Conservation (phyloP, 2,329 filamentous ascomycete species). For the Penicillium sp. region DNA sequence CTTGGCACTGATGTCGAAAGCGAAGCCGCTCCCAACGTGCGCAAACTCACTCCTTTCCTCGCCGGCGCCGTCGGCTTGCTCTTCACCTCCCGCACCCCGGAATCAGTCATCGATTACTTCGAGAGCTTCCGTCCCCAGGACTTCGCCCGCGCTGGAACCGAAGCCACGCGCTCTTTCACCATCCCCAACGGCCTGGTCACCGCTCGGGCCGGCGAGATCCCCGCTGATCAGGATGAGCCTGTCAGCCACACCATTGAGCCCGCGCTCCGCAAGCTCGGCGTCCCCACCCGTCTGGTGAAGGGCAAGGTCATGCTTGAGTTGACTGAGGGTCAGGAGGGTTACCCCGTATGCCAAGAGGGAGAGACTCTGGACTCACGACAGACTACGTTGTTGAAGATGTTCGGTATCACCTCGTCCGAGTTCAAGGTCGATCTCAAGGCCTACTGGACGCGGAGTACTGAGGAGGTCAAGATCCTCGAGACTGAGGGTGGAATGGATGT, state of each 20-base stretch:
- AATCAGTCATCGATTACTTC: conserved; percentile 71
- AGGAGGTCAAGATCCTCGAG: conserved; percentile 43
- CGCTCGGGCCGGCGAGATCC: conserved; percentile 73
- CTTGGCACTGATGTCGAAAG: conserved; percentile 76
- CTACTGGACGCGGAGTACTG: conserved; percentile 49
- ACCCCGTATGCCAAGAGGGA: conserved; percentile 80
- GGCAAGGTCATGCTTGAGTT: conserved; percentile 77
- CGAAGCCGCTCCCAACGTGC: conserved; percentile 76
- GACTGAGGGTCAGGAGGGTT: conserved; percentile 52
- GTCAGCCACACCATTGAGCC: conserved; percentile 87
- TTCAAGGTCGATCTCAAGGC: conserved; percentile 81
- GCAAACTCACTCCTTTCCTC: conserved; percentile 68
- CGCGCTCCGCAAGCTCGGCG: conserved; percentile 80
- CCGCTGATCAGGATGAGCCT: conserved; percentile 77
- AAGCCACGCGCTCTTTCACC: conserved; percentile 71
- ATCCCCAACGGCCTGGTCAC: conserved; percentile 83
- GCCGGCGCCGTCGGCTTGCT: conserved; percentile 83
- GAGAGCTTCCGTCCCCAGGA: conserved; percentile 70
- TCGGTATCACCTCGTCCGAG: conserved; percentile 85
- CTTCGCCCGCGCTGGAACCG: conserved; percentile 83
- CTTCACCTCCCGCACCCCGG: conserved; percentile 75
- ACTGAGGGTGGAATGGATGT: conserved; percentile 44
- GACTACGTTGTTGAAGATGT: conserved; percentile 90
- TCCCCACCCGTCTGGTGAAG: conserved; percentile 85
- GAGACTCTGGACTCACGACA: conserved; percentile 85